Percentiles rank a stretch among this genome's conserved stretches.
These are phyloP conservation scores for Heterotrichella gracilis DNA, from an alignment of 352 stramenopile species.

Conservation along the genomic window DNA sequence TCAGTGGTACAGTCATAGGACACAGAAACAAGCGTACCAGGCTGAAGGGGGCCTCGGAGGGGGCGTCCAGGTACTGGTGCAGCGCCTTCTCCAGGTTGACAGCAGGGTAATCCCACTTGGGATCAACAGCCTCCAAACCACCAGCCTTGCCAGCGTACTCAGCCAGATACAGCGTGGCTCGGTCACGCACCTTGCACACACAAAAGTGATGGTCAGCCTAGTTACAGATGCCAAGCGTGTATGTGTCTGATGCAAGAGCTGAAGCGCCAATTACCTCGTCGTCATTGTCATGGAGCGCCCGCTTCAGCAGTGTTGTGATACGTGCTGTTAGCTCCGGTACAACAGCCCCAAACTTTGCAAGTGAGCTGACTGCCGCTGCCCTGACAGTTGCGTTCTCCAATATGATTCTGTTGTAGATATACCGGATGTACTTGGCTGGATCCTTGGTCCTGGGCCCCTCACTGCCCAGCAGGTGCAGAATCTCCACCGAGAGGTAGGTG, in stretches of 20 bases:
- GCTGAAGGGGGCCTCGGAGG: conserved; percentile 34
- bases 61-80: conserved; percentile 40
- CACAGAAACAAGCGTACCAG: conserved; percentile 41
- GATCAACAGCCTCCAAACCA: background rate
- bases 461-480: conserved; percentile 68
- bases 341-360: conserved; percentile 70
- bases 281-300: conserved; percentile 71
- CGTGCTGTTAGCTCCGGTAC: conserved; percentile 57
- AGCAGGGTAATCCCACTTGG: conserved; percentile 22
- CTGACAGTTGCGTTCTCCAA: conserved; percentile 79
- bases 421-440: conserved; percentile 87
- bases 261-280: conserved; percentile 51
- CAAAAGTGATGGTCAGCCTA: too few relatives aligned
- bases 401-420: conserved; percentile 98
- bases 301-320: conserved; percentile 64
- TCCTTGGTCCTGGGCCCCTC: conserved; percentile 57
- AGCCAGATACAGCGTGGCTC: conserved; percentile 42
- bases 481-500: conserved; percentile 49
- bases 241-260: background rate
- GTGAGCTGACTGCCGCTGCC: conserved; percentile 64
- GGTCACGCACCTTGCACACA: conserved; percentile 51
- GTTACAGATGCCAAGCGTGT: background rate
- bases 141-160: conserved; percentile 11
- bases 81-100: conserved; percentile 38
- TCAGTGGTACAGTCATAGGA: conserved; percentile 30